A percentile compares a stretch with the other conserved stretches of the same genome.
phyloP scores from a whole-genome alignment of 2,329 filamentous ascomycete species.

The Aspergillus pseudoterreus region DNA sequence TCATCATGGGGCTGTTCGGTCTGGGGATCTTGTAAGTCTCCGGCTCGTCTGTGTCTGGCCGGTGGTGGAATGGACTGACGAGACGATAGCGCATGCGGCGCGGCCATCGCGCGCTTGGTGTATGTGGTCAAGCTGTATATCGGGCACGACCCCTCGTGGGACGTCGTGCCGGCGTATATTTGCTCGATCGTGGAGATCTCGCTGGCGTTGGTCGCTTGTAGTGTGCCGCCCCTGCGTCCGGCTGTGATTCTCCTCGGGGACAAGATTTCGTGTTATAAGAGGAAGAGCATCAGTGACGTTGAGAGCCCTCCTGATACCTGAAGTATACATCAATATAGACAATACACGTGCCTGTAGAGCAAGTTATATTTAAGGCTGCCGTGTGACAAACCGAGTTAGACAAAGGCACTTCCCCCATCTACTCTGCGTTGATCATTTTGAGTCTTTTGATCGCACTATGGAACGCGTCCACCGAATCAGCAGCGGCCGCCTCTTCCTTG shows the following conservation, averaged over 20 bases:
- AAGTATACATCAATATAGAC: neutral
- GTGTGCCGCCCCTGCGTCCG: constrained; percentile 1
- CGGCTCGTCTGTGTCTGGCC: neutral
- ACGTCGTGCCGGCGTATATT: constrained; percentile 9
- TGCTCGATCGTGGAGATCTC: constrained; percentile 8
- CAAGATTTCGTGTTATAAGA: neutral
- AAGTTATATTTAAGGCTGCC: too few species aligned
- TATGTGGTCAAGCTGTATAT: constrained; percentile 11
- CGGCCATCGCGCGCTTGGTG: constrained; percentile 9
- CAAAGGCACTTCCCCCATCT: too few species aligned
- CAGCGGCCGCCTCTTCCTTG: neutral
- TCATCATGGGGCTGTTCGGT: constrained; percentile 1
- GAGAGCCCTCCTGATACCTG: neutral
- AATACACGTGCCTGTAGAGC: too few species aligned
- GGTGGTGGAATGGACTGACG: neutral
- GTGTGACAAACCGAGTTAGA: too few species aligned
- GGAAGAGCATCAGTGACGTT: neutral
- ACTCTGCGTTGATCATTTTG: neutral
- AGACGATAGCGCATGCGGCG: constrained; percentile 7
- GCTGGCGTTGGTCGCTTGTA: constrained; percentile 2
- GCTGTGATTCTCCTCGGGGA: neutral
- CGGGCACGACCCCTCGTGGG: constrained; percentile 8
- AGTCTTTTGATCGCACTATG: neutral
- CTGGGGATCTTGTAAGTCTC: constrained; percentile 1
- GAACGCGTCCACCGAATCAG: neutral